These are phyloP conservation scores for Fraxinus dipetala DNA, from an alignment of 305 asterid genomes.

Conservation along the genomic window DNA sequence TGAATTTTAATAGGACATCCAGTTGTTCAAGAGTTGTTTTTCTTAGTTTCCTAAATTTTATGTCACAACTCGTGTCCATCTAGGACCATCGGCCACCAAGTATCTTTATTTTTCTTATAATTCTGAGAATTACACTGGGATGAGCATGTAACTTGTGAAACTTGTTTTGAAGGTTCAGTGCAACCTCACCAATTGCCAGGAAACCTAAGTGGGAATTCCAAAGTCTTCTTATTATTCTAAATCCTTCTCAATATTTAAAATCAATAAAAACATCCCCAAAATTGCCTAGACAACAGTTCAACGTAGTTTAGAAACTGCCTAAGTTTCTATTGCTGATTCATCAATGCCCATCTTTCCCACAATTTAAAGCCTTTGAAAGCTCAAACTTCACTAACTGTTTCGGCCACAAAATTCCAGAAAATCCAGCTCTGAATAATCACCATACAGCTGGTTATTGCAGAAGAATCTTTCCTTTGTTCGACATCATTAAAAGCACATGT, in stretches of 20 bases:
- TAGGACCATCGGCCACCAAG: neutral
- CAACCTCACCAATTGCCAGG: neutral
- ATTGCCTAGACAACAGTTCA: neutral
- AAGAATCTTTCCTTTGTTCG: neutral
- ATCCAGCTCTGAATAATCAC: neutral
- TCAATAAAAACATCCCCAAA: neutral
- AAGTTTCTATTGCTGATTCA: neutral
- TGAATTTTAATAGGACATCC: neutral
- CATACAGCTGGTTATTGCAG: neutral
- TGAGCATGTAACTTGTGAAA: neutral
- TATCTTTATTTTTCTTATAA: neutral
- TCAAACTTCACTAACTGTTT: neutral
- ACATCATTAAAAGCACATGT: neutral
- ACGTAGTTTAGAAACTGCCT: neutral
- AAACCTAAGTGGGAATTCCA: neutral
- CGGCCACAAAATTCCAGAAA: neutral
- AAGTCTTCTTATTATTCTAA: neutral
- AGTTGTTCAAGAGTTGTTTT: neutral
- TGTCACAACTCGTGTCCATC: neutral
- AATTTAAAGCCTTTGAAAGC: neutral
- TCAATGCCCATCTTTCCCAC: neutral
- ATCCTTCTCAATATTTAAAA: neutral
- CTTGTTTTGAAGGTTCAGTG: neutral
- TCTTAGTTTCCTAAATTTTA: neutral
- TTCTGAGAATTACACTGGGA: neutral